Base-by-base conservation (phyloP, 2,329 filamentous ascomycete genomes). In the Cercospora janseana region DNA sequence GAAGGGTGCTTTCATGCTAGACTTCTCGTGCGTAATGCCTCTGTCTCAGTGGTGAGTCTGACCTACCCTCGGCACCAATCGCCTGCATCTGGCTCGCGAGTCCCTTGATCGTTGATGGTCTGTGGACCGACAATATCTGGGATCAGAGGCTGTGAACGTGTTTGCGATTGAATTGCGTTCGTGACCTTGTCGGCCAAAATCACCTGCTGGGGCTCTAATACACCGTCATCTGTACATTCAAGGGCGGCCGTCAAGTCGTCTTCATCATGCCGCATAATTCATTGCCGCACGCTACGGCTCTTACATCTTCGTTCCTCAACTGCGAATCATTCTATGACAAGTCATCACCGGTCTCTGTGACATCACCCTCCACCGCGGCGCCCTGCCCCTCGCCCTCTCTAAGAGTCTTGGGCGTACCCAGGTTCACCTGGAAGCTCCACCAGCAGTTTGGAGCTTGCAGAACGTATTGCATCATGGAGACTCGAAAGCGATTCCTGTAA, bases 401-500 rank as follows among this genome's bases (percentile, higher is more conserved):
- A 48, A 65, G 37, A 42, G 58, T 65, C 62, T 63, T 65, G n/a
- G 61, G 66, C 41, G 58, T 56, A 13, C 56, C 51, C 56, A 66
- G 63, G 40, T 66, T 62, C 18, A 58, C 63, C 49, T 70, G 65
- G 68, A 88, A 88, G 56, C 85, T 78, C 66, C 88, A 84, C 85
- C 86, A 89, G 67, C 83, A 87, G 62, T 86, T 86, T 4, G 86
- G 86, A 8, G 84, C 81, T 66, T 87, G 83, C 20, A 89, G 72
- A 48, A 88, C 88, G 61, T 88, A 88, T 79, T 90, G 83, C 62
- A 90, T 88, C 93, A 98, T 98, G 9, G 91, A 91, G 71, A 96
- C 92, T 58, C 93, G 76, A 74, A 98, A 98, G 4, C 93, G 83
- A 60, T 87, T 91, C 70, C 96, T 94, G 69, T 98, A 98, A 72